Evolutionary conservation across 306 rosid species (phyloP), one percentile per base, ranked within the genome.

Genomic region (Lathyrus tuberosus): DNA sequence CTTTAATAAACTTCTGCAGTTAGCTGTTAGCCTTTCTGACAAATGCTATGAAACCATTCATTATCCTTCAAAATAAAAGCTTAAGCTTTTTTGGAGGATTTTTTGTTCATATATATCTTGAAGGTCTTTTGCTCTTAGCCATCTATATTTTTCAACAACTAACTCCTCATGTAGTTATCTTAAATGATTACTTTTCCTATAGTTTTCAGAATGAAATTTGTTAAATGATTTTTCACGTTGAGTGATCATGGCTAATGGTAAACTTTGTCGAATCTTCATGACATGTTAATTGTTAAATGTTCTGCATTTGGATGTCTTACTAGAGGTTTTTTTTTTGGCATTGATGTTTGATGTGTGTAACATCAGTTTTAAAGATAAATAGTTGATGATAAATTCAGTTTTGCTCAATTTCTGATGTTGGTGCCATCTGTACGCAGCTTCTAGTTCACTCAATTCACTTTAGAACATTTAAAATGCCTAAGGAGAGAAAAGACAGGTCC

Each of bases 401-500:
- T 46, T 76, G 48, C 59, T 10, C 59, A 77, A 20, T 70, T 38
- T 60, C 65, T 79, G 52, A 63, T 51, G 10, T 65, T 73, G 62
- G 41, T 77, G 62, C 42, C 60, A 52, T 31, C 63, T 77, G 54
- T 77, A 5, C 69, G 77, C 66, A 83, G 86, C 67, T 70, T 62
- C 61, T 28, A 73, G 42, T 63, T 68, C 16, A 24, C 63, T 60
- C 56, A 6, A 24, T 65, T 72, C 47, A 54, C 70, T 59, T 47
- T 65, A 41, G 57, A 82, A 44, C 26, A 61, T 62, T 52, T 80
- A 67, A 64, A 61, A 95, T 95, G 99, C 96, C 99, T 41, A 95
- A 89, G 83, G 97, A 91, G 81, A 91, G 92, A 82, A 91, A 96
- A 78, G 97, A 80, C 60, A 88, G 92, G 74, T 91, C 99, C 1